Conservation (phyloP, 2,329 filamentous ascomycete genomes). For the Nemania sp. region DNA sequence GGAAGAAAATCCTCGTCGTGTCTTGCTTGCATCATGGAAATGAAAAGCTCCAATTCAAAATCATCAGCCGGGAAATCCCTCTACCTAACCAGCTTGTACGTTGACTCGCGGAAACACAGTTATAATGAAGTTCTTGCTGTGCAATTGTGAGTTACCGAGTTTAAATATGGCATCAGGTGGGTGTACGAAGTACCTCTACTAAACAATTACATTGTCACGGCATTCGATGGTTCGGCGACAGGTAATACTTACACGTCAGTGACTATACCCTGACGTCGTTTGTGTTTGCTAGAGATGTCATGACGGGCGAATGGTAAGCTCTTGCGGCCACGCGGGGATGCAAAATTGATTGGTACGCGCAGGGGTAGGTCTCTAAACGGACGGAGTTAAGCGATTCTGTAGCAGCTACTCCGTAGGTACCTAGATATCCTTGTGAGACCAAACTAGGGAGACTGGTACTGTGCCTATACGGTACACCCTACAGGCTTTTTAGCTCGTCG, state of each 20-base stretch:
- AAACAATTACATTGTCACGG: not conserved
- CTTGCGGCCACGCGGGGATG: not conserved
- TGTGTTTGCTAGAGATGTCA: not conserved
- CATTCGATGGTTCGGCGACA: not conserved
- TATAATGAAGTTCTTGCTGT: no score
- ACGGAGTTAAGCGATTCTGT: not conserved
- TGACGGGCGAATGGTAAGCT: not conserved
- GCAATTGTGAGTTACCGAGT: no score
- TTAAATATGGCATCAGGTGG: no score
- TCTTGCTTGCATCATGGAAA: no score
- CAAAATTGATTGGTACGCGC: conserved; percentile 1
- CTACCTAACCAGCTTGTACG: no score
- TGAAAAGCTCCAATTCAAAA: no score
- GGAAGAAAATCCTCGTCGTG: no score
- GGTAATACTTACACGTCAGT: not conserved
- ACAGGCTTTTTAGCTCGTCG: no score
- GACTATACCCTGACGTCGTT: conserved; percentile 3
- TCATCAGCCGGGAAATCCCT: no score
- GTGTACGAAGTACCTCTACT: no score
- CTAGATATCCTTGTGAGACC: conserved; percentile 1
- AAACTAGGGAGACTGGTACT: not conserved
- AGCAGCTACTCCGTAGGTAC: no score
- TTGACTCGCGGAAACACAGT: no score
- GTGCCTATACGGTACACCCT: not conserved
- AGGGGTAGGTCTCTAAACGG: conserved; percentile 1